phyloP scores from a whole-genome alignment of 441 rosid genomes.

The Omphalea diandra region DNA sequence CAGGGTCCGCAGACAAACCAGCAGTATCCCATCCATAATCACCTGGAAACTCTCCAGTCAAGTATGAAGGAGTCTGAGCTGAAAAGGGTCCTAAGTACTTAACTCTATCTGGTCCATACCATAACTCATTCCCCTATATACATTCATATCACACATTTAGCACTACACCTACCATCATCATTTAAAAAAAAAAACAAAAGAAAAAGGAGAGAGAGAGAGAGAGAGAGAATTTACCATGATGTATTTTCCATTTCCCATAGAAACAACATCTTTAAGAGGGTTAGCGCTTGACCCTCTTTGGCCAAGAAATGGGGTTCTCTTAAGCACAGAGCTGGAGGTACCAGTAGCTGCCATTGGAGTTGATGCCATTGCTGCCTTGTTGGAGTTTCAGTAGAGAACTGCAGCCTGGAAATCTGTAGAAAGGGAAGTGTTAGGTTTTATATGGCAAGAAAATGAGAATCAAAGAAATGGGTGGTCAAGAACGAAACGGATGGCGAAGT shows the following conservation, averaged over 20 bases:
- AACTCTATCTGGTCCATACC: constrained; percentile 97
- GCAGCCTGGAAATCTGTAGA: constrained; percentile 23
- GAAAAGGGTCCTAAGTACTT: constrained; percentile 97
- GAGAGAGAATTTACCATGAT: constrained; percentile 48
- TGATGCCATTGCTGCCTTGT: constrained; percentile 42
- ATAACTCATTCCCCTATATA: constrained; percentile 77
- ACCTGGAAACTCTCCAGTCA: constrained; percentile 93
- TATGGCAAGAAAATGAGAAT: constrained; percentile 30
- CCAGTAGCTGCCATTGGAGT: constrained; percentile 44
- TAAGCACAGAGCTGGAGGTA: constrained; percentile 53
- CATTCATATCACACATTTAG: background rate
- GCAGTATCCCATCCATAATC: constrained; percentile 99
- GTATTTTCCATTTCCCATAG: constrained; percentile 62
- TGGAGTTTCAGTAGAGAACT: background rate
- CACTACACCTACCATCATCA: constrained; percentile 4
- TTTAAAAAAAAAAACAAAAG: background rate
- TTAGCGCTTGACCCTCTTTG: constrained; percentile 56
- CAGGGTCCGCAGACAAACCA: constrained; percentile 92
- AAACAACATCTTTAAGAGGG: constrained; percentile 65
- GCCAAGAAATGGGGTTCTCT: constrained; percentile 64
- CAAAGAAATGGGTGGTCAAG: constrained; percentile 41
- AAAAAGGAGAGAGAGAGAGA: background rate
- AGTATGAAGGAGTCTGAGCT: constrained; percentile 88
- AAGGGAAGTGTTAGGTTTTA: background rate
- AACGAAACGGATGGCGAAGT: constrained; percentile 17